phyloP scores from a whole-genome alignment of 495 filamentous ascomycete genomes.

The Hypoxylon lienhwacheense region DNA sequence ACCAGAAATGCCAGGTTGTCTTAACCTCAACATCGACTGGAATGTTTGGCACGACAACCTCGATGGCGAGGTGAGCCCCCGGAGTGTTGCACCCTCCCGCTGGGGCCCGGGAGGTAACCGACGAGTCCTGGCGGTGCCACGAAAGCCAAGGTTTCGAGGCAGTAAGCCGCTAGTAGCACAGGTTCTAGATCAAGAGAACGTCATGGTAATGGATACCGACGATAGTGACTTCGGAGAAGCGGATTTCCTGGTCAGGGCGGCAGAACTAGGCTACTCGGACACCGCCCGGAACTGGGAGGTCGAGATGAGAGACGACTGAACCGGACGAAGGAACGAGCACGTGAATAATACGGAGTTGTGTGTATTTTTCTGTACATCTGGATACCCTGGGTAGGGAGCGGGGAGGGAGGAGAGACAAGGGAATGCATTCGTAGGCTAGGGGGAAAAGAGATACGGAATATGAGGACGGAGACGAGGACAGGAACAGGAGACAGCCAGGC shows the following conservation, averaged over 20 bases:
- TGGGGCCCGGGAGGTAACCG: conserved; percentile 22
- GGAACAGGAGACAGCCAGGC: no score
- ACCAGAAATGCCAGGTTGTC: conserved; percentile 18
- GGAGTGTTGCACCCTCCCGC: conserved; percentile 35
- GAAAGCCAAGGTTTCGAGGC: conserved; percentile 19
- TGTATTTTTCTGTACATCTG: background rate
- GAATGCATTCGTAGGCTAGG: no score
- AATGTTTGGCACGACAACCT: conserved; percentile 13
- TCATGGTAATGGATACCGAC: conserved; percentile 33
- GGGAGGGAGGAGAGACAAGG: no score
- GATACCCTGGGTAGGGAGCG: no score
- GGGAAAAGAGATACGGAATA: background rate
- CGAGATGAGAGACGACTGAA: conserved; percentile 37
- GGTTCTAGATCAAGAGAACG: conserved; percentile 45
- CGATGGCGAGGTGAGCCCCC: conserved; percentile 46
- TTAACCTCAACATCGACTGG: conserved; percentile 28
- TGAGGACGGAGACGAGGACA: background rate
- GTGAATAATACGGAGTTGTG: background rate
- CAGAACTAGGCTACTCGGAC: background rate
- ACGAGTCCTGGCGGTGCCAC: conserved; percentile 47
- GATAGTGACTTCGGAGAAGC: conserved; percentile 57
- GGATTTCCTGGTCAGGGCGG: conserved; percentile 49
- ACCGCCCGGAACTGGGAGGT: conserved; percentile 27
- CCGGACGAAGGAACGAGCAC: background rate
- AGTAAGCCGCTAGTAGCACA: background rate